Evolutionary conservation across 1,284 basidiomycete species (phyloP).

Genomic region (Xanthoconium separans): DNA sequence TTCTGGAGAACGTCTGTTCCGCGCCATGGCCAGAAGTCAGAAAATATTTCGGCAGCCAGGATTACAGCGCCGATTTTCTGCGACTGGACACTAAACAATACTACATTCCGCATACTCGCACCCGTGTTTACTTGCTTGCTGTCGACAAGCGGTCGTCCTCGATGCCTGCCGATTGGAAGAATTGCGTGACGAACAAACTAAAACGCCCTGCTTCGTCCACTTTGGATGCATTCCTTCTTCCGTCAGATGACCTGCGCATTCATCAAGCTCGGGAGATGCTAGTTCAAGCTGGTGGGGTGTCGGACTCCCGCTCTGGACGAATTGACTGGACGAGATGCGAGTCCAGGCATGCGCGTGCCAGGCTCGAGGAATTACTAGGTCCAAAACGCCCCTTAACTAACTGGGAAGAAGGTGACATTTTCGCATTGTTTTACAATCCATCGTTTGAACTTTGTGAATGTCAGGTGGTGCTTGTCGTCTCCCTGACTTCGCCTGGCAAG

Average conservation of each 20-base stretch:
- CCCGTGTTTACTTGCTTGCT: slow-evolving; percentile 85
- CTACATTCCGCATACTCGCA: slow-evolving; percentile 94
- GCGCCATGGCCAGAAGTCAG: slow-evolving; percentile 86
- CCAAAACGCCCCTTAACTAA: slow-evolving; percentile 84
- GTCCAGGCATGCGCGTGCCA: slow-evolving; percentile 85
- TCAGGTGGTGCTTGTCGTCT: slow-evolving; percentile 82
- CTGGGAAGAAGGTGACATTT: slow-evolving; percentile 82
- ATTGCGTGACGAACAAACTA: slow-evolving; percentile 59
- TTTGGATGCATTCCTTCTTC: slow-evolving; percentile 88
- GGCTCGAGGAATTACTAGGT: slow-evolving; percentile 83
- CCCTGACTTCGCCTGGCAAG: slow-evolving; percentile 91
- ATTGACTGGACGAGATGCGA: slow-evolving; percentile 94
- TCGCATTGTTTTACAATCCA: neutral
- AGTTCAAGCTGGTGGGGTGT: slow-evolving; percentile 59
- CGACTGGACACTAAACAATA: slow-evolving; percentile 91
- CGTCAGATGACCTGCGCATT: slow-evolving; percentile 88
- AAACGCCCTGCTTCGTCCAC: slow-evolving; percentile 87
- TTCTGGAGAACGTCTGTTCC: slow-evolving; percentile 91
- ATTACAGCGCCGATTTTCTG: slow-evolving; percentile 73
- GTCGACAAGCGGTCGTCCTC: slow-evolving; percentile 59
- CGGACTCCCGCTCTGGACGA: slow-evolving; percentile 65
- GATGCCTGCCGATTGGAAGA: slow-evolving; percentile 73
- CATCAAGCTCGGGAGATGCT: slow-evolving; percentile 86
- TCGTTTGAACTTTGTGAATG: neutral
- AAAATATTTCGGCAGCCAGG: slow-evolving; percentile 71